Conservation (phyloP, 352 stramenopile genomes). For the Pythium apleroticum region DNA sequence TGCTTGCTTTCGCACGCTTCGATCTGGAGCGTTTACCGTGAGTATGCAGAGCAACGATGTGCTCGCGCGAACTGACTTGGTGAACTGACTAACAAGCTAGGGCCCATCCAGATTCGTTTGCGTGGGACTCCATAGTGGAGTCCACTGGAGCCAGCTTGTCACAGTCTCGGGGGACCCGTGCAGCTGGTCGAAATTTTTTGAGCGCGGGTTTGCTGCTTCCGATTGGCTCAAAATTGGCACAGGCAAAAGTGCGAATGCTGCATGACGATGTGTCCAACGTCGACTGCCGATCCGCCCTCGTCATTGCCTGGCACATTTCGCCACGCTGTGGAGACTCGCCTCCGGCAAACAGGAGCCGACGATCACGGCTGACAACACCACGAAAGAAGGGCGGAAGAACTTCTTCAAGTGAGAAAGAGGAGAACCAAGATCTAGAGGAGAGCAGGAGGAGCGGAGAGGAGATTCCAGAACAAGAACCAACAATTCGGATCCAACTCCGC, state of each 20-base stretch:
- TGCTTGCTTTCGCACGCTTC: too few species aligned
- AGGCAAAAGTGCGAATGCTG: slow-evolving; percentile 1
- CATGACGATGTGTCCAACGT: not conserved
- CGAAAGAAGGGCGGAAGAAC: not conserved
- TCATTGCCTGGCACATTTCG: not conserved
- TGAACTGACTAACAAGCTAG: not conserved
- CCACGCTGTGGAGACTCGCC: not conserved
- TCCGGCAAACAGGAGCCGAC: not conserved
- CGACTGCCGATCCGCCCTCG: slow-evolving; percentile 1
- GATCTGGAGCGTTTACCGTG: too few species aligned
- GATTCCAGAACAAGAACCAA: not conserved
- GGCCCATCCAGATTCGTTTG: too few species aligned
- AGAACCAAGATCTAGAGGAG: not conserved
- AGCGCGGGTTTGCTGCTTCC: not conserved
- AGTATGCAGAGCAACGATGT: too few species aligned
- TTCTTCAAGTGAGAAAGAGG: not conserved
- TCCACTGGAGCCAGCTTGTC: not conserved
- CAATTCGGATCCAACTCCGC: not conserved
- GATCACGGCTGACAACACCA: not conserved
- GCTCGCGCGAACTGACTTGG: not conserved
- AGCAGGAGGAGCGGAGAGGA: not conserved
- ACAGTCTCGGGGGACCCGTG: not conserved
- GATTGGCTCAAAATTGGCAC: not conserved
- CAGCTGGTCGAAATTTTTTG: slow-evolving; percentile 1
- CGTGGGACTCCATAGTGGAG: too few species aligned